These are phyloP conservation scores for Kazachstania psychrophila DNA, from an alignment of 805 yeast species.

Conservation along the genomic window DNA sequence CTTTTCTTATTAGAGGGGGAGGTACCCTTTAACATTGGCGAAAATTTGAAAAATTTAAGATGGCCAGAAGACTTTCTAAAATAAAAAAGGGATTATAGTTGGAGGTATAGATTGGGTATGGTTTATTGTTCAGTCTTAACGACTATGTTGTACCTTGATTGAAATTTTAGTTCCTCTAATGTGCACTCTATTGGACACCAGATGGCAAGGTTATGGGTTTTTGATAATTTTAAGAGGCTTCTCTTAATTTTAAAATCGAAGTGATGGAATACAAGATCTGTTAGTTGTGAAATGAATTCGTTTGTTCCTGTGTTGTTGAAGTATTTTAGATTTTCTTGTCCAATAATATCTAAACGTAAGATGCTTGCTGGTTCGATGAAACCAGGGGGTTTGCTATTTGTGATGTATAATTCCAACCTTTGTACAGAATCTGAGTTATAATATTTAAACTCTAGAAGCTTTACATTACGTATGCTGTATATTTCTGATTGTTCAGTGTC, in stretches of 20 bases:
- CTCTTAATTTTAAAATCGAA: not conserved
- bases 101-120: no score
- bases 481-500: not conserved
- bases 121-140: no score
- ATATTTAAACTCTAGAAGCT: no score
- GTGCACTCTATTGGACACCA: constrained; percentile 22
- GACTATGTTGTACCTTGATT: no score
- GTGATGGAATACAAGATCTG: not conserved
- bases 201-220: constrained; percentile 3
- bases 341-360: not conserved
- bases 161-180: constrained; percentile 13
- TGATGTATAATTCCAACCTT: not conserved
- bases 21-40: no score
- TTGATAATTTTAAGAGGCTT: not conserved
- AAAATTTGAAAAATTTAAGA: no score
- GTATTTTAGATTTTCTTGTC: not conserved
- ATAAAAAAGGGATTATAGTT: no score
- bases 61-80: no score
- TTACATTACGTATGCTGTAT: not conserved
- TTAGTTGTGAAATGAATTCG: not conserved
- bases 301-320: not conserved
- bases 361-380: not conserved
- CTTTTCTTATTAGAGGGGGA: no score
- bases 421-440: no score
- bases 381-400: not conserved